Conservation (phyloP, 768 basidiomycete genomes). For the Auricularia heimuer region DNA sequence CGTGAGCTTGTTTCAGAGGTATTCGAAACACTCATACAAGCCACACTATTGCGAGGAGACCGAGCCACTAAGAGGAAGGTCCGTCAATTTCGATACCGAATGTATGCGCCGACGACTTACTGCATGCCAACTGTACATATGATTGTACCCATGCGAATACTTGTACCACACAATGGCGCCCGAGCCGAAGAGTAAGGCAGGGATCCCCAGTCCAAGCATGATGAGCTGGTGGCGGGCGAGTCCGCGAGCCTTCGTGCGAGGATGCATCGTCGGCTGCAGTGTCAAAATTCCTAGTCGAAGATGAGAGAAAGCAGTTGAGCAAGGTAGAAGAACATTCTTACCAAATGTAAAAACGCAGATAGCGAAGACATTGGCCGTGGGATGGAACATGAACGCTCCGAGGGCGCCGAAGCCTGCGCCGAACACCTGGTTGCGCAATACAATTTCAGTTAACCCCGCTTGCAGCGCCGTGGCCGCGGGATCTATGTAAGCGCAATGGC, state of each 20-base stretch:
- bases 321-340: slow-evolving; percentile 17
- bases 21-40: slow-evolving; percentile 20
- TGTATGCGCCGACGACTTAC: slow-evolving; percentile 29
- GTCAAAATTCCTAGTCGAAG: slow-evolving; percentile 51
- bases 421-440: not conserved
- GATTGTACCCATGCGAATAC: slow-evolving; percentile 33
- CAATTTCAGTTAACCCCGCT: not conserved
- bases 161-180: slow-evolving; percentile 59
- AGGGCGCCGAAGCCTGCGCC: slow-evolving; percentile 10
- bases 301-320: too few species aligned
- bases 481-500: not conserved
- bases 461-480: not conserved
- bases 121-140: slow-evolving; percentile 70
- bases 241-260: slow-evolving; percentile 55
- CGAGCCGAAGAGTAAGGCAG: slow-evolving; percentile 49
- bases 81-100: slow-evolving; percentile 1
- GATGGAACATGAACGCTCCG: slow-evolving; percentile 63
- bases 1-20: not conserved
- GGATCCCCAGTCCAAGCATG: slow-evolving; percentile 45
- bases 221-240: slow-evolving; percentile 60
- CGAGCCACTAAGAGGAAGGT: slow-evolving; percentile 40
- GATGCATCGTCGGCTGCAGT: slow-evolving; percentile 62
- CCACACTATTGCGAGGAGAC: slow-evolving; percentile 53
- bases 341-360: slow-evolving; percentile 54
- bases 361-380: slow-evolving; percentile 49